Evolutionary conservation across 768 basidiomycete species (phyloP).

Genomic region (Mycena filopes): DNA sequence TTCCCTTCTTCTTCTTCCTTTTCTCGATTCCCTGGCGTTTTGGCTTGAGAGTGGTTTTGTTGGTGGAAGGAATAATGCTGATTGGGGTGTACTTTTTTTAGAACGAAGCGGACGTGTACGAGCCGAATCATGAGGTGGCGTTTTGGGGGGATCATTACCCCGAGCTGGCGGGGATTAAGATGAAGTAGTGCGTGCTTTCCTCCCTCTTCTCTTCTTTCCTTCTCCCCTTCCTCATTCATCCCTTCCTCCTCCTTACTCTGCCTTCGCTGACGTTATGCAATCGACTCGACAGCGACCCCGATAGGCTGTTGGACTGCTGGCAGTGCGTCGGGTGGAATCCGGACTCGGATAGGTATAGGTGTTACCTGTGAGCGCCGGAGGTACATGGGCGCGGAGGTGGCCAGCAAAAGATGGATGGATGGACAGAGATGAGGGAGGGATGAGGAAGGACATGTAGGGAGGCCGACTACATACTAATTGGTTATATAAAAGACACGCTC

Average conservation of each 20-base stretch:
- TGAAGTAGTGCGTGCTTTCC: constrained; percentile 54
- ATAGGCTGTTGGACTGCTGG: constrained; percentile 61
- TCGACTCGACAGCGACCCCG: constrained; percentile 52
- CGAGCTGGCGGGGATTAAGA: constrained; percentile 52
- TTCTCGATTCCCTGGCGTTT: too few species aligned
- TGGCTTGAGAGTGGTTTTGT: too few species aligned
- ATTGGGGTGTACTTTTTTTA: constrained; percentile 24
- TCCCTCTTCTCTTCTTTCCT: background rate
- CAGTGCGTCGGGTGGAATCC: constrained; percentile 52
- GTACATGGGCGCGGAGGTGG: too few species aligned
- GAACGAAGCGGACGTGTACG: constrained; percentile 63
- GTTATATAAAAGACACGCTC: too few species aligned
- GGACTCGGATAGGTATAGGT: constrained; percentile 21
- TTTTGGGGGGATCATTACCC: constrained; percentile 60
- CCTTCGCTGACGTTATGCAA: too few species aligned
- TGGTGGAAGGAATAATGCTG: background rate
- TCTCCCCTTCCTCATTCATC: too few species aligned
- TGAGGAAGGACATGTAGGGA: too few species aligned
- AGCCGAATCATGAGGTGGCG: constrained; percentile 54
- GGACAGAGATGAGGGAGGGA: too few species aligned
- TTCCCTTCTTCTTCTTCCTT: background rate
- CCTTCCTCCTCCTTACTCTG: too few species aligned
- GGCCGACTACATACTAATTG: too few species aligned
- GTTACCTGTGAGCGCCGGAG: constrained; percentile 14
- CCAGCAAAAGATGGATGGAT: too few species aligned